These are phyloP conservation scores for Gossypium raimondii DNA, from an alignment of 345 rosid genomes.

Conservation along the genomic window DNA sequence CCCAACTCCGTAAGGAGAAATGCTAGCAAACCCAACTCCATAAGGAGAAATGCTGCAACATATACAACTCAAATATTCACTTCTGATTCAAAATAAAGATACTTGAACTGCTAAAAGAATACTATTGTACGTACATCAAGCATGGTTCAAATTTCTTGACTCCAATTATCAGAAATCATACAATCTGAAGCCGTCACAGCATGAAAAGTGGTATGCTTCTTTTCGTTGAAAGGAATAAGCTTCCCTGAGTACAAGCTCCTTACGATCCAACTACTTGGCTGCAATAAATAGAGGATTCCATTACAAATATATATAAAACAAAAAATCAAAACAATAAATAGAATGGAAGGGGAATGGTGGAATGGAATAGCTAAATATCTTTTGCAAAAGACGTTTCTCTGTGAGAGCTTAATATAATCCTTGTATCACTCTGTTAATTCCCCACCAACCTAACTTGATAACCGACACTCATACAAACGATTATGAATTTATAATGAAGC, in stretches of 20 bases:
- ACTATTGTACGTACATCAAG: neutral
- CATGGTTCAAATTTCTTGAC: conserved; percentile 40
- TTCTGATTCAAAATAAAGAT: neutral
- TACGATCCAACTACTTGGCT: conserved; percentile 44
- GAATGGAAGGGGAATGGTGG: neutral
- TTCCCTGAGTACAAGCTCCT: conserved; percentile 45
- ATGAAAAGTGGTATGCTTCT: conserved; percentile 9
- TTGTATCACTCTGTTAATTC: neutral
- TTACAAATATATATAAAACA: neutral
- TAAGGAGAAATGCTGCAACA: neutral
- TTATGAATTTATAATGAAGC: neutral
- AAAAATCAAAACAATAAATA: neutral
- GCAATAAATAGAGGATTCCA: conserved; percentile 15
- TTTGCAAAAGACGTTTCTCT: neutral
- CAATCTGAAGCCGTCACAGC: neutral
- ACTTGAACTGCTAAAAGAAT: neutral
- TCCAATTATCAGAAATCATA: conserved; percentile 29
- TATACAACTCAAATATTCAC: conserved; percentile 1
- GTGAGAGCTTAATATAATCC: neutral
- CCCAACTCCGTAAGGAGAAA: neutral
- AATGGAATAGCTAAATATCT: neutral
- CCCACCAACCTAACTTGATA: neutral
- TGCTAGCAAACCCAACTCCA: neutral
- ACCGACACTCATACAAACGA: neutral
- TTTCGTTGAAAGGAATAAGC: conserved; percentile 28